Conservation (phyloP, 257 asterid genomes). For the Nicotiana undulata region DNA sequence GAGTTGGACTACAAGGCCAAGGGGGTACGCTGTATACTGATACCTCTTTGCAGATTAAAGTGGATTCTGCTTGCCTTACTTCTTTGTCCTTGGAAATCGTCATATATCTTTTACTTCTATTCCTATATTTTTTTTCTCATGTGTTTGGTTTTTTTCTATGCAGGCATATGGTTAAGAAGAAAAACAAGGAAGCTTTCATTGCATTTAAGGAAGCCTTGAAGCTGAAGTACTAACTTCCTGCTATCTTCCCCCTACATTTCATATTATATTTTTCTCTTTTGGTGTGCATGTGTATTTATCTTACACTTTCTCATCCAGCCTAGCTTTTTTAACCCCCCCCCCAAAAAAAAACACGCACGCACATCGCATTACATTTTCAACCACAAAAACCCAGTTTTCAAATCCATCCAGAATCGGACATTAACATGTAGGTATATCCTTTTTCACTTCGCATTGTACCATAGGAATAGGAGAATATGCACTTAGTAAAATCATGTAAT, state of each 20-base stretch:
- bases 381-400: not conserved
- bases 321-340: not conserved
- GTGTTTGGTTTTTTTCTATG: not conserved
- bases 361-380: not conserved
- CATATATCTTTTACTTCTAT: not conserved
- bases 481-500: not conserved
- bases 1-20: not conserved
- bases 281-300: not conserved
- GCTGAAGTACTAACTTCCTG: constrained; percentile 30
- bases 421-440: not conserved
- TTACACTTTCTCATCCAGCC: not conserved
- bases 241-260: not conserved
- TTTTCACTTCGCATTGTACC: not conserved
- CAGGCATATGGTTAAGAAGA: constrained; percentile 72
- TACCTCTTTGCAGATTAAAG: not conserved
- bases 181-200: constrained; percentile 70
- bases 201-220: constrained; percentile 97
- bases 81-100: not conserved
- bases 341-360: not conserved
- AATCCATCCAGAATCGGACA: not conserved
- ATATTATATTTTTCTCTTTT: not conserved
- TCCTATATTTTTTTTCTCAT: not conserved
- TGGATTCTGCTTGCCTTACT: not conserved
- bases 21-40: not conserved
- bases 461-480: not conserved